Base-by-base conservation (phyloP, 2,329 filamentous ascomycete genomes). In the Colletotrichum melonis region DNA sequence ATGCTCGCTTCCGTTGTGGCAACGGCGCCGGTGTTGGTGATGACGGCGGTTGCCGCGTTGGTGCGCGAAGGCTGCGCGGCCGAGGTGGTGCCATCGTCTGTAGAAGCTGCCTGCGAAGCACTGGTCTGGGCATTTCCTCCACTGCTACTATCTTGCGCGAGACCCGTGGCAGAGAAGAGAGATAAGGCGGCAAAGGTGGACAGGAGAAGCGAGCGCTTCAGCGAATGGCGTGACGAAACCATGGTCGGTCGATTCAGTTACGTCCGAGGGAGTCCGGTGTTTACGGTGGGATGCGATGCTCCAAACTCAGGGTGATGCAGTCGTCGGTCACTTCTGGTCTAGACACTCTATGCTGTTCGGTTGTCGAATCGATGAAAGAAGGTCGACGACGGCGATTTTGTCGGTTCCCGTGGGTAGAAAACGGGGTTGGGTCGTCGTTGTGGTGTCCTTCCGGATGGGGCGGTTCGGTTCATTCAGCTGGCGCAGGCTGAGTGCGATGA, bases 101-200 rank as follows among this genome's bases (percentile, higher is more conserved):
- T 55, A 9, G 68, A 60, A 49, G 65, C 49, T 24, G 68, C 76
- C 59, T 69, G 67, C 54, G 74, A 57, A 26, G 56, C 55, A 32
- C 22, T 67, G 19, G 49, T 26, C 38, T 67, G 65, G 63, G 56
- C 55, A 63, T 30, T 52, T 65, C 67, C 60, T 46, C 66, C 42
- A 19, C 14, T 65, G n/a, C 58, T 65, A 56, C 76, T 77, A 26
- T 76, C 74, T 73, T 83, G 82, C n/a, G 83, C 83, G 67, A 80
- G 75, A n/a, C 70, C 79, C 14, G 82, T 74, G 22, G 77, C 72
- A 58, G 80, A 77, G 49, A 82, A 78, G 11, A 83, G 63, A 19
- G 80, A 76, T n/a, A 77, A 28, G 57, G 60, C 66, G 75, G 73
- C 75, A 97, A 98, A 95, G 95, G 95, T 84, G 90, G 95, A 78